A percentile compares a stretch with the other conserved stretches of the same genome.
phyloP scores from a whole-genome alignment of 139 green algal genomes.

The Chlorella sorokiniana region DNA sequence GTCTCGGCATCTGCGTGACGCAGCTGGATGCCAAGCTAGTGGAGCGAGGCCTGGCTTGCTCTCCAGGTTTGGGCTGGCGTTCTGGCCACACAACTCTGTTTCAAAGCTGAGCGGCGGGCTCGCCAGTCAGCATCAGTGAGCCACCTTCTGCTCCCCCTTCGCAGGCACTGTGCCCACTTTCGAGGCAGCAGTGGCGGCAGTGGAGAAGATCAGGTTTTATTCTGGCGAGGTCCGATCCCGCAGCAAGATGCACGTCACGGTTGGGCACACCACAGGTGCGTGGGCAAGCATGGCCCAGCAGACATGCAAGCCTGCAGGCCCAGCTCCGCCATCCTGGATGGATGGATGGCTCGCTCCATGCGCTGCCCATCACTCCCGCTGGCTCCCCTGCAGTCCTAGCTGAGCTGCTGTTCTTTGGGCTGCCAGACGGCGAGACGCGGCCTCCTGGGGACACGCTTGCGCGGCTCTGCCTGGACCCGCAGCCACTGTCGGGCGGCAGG shows the following conservation, averaged over 20 bases:
- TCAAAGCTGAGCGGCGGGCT: background rate
- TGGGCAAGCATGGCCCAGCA: background rate
- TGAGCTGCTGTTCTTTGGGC: slow-evolving; percentile 76
- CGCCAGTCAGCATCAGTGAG: background rate
- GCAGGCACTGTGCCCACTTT: slow-evolving; percentile 75
- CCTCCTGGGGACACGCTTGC: slow-evolving; percentile 24
- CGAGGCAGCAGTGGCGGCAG: slow-evolving; percentile 65
- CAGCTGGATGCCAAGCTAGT: slow-evolving; percentile 83
- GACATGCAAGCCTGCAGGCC: background rate
- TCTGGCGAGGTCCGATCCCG: slow-evolving; percentile 32
- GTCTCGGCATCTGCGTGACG: slow-evolving; percentile 88
- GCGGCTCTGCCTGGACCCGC: background rate
- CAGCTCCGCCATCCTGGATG: background rate
- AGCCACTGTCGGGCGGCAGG: slow-evolving; percentile 59
- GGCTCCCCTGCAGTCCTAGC: slow-evolving; percentile 68
- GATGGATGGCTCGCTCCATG: background rate
- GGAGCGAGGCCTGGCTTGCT: slow-evolving; percentile 81
- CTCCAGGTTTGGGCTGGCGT: slow-evolving; percentile 43
- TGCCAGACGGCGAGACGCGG: slow-evolving; percentile 46
- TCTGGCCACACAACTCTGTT: background rate
- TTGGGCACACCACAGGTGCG: slow-evolving; percentile 75
- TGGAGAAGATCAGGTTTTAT: slow-evolving; percentile 87
- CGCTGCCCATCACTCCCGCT: background rate
- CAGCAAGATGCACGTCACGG: slow-evolving; percentile 80
- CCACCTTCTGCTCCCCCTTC: background rate